Base-by-base conservation (phyloP, 805 yeast species). In the Yamadazyma endophytica region DNA sequence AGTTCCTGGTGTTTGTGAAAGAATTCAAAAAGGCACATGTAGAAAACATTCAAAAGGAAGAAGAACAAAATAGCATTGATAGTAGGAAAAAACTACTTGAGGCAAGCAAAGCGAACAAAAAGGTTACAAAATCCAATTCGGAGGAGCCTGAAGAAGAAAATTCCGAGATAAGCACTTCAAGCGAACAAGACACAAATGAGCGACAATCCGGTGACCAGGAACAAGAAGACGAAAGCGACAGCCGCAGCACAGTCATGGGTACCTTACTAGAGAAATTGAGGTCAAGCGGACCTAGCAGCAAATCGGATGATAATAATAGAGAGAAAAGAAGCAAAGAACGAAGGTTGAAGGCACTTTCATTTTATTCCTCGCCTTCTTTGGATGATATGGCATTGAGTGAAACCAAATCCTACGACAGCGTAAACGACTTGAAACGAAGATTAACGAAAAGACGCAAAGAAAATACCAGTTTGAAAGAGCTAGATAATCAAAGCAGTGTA, bases 11-110 rank as follows among this genome's bases (percentile, higher is more conserved):
- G 31, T 92, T 92, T 54, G 74, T 85, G 2, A 64, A 63, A 22
- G 94, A 86, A 47, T 94, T 82, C 59, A 77, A 82, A 52, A 79
- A 74, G 47, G 96, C 90, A 1, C 81, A 81, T 31, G 64, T 69
- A 18, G 96, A 89, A 44, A 92, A 94, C 47, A 52, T 81, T 24
- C 79, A 75, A 44, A 67, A 75, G 20, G 99, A 92, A 60, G 94
- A 86, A 49, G 95, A 89, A 45, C 78, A 78, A 41, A 68, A 59
- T 22, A 57, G 56, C 1, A 58, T 61, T 28, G 68, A 64, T 30
- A 51, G 55, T 4, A 49, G 67, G 34, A 62, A 62, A 40, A 53
- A 46, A 32, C 36, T 49, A 31, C 45, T 61, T 15, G 67, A 64
- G 39, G 54, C 50, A 17, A 44, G 52, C 14, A 35, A 37, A 18